Percentiles rank a stretch among this genome's conserved stretches.
Evolutionary conservation across 805 yeast genomes (phyloP).

Genomic region (Wickerhamiella kurtzmanii): DNA sequence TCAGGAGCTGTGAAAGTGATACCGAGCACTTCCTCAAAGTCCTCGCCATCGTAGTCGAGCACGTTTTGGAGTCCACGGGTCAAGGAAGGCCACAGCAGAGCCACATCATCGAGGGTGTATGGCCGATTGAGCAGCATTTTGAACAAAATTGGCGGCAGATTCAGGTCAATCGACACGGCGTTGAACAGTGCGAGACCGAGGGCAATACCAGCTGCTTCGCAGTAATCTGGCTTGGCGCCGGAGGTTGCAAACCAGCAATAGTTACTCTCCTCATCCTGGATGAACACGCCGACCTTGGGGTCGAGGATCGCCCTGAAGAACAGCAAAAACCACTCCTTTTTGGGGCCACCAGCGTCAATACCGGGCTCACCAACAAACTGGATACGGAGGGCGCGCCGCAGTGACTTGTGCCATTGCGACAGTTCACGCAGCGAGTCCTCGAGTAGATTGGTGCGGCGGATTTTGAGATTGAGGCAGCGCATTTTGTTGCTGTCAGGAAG

Average conservation of each 20-base stretch:
- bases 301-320: constrained; percentile 57
- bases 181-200: constrained; percentile 85
- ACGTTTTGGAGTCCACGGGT: constrained; percentile 39
- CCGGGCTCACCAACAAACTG: constrained; percentile 86
- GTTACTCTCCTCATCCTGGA: constrained; percentile 52
- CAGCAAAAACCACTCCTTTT: constrained; percentile 84
- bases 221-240: constrained; percentile 27
- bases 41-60: constrained; percentile 31
- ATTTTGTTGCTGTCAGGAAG: constrained; percentile 1
- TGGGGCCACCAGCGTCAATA: constrained; percentile 87
- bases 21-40: constrained; percentile 37
- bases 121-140: constrained; percentile 52
- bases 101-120: constrained; percentile 48
- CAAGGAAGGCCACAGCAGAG: constrained; percentile 54
- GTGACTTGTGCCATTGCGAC: constrained; percentile 34
- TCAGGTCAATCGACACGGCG: constrained; percentile 70
- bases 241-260: constrained; percentile 53
- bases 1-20: constrained; percentile 55
- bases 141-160: constrained; percentile 63
- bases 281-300: constrained; percentile 54
- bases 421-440: constrained; percentile 53
- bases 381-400: constrained; percentile 57
- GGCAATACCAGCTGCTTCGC: constrained; percentile 69
- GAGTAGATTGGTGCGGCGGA: constrained; percentile 54
- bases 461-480: constrained; percentile 33